These are phyloP conservation scores for Coemansia sp. DNA, from an alignment of 192 early-diverging fungal genomes.

Conservation along the genomic window DNA sequence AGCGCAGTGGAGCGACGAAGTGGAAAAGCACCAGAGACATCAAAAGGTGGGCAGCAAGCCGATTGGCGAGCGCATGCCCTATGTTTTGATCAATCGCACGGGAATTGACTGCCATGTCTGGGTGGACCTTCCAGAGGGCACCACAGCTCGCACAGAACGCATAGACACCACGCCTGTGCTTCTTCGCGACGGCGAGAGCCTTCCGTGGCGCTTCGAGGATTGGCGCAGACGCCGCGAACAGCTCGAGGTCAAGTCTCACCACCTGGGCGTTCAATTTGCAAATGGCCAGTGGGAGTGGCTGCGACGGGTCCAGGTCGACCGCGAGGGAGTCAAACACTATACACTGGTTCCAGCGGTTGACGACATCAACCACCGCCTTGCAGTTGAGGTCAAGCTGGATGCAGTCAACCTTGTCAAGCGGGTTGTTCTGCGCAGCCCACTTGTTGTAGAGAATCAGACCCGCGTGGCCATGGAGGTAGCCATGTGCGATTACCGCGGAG, in stretches of 20 bases:
- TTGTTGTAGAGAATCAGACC: constrained; percentile 83
- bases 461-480: constrained; percentile 75
- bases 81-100: constrained; percentile 85
- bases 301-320: constrained; percentile 84
- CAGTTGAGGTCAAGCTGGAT: constrained; percentile 82
- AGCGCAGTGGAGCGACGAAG: constrained; percentile 55
- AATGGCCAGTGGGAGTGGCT: constrained; percentile 89
- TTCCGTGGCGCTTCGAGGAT: constrained; percentile 96
- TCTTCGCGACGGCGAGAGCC: constrained; percentile 65
- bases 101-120: constrained; percentile 90
- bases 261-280: constrained; percentile 80
- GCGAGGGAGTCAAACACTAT: constrained; percentile 81
- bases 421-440: constrained; percentile 84
- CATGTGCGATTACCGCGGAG: constrained; percentile 67
- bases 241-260: constrained; percentile 64
- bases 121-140: constrained; percentile 61
- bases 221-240: constrained; percentile 92
- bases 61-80: constrained; percentile 65
- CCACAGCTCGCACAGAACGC: constrained; percentile 39
- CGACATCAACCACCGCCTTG: constrained; percentile 76
- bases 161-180: constrained; percentile 70
- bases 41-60: constrained; percentile 18
- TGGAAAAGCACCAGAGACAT: constrained; percentile 26
- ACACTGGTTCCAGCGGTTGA: constrained; percentile 78
- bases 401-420: constrained; percentile 80